Conservation (phyloP, 768 basidiomycete genomes). For the Suillus ampliporus region DNA sequence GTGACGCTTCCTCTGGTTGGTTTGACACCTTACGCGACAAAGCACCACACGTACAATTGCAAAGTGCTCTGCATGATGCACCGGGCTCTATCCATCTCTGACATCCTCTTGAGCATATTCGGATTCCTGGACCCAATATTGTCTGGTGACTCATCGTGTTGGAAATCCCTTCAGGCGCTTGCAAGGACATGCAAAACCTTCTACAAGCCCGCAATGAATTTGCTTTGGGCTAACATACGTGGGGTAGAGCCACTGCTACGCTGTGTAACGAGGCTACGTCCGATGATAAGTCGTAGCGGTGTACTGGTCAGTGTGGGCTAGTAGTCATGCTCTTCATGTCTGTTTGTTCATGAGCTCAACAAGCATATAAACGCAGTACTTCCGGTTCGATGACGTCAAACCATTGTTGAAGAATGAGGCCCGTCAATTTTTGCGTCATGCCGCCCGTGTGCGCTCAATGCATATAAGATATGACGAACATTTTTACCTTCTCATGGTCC, state of each 20-base stretch:
- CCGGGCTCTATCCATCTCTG: not conserved
- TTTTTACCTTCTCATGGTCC: not conserved
- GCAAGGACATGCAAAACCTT: constrained; percentile 14
- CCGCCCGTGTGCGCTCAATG: not conserved
- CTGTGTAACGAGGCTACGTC: constrained; percentile 1
- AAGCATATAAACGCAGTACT: not conserved
- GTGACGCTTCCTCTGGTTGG: too few relatives aligned
- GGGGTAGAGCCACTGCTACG: not conserved
- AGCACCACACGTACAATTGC: too few relatives aligned
- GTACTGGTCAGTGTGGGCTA: not conserved
- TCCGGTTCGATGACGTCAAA: not conserved
- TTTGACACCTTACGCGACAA: too few relatives aligned
- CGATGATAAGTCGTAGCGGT: not conserved
- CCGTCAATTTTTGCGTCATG: not conserved
- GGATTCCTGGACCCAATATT: too few relatives aligned
- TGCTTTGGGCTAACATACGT: constrained; percentile 3
- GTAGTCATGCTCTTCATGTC: not conserved
- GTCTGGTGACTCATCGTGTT: too few relatives aligned
- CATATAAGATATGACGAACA: not conserved
- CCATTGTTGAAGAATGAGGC: not conserved
- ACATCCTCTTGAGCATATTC: not conserved
- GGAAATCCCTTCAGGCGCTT: constrained; percentile 1
- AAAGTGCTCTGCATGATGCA: not conserved
- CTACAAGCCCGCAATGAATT: constrained; percentile 8
- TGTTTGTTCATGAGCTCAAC: not conserved